phyloP scores from a whole-genome alignment of 805 yeast genomes.

The Wickerhamomyces bovis region DNA sequence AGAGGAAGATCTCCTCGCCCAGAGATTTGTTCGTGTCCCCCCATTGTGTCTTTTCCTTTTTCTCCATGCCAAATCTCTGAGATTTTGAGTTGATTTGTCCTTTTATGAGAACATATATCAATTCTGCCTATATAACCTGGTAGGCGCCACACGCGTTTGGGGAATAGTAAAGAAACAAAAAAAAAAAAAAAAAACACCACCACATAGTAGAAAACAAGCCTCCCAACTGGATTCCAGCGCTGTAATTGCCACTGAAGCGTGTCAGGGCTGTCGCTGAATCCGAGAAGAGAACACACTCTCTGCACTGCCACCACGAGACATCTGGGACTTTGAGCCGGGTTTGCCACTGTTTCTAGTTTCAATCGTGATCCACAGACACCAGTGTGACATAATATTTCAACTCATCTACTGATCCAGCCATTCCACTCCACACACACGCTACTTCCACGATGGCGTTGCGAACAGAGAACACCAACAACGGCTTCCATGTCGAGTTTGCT shows the following conservation, averaged over 20 bases:
- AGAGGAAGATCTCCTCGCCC: slow-evolving; percentile 9
- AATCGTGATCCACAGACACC: too few relatives aligned
- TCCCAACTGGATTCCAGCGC: too few relatives aligned
- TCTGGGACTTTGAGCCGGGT: too few relatives aligned
- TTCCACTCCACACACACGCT: too few relatives aligned
- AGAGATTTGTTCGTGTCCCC: not conserved
- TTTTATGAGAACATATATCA: too few relatives aligned
- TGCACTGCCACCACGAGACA: not conserved
- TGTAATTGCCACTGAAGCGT: not conserved
- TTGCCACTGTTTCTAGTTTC: too few relatives aligned
- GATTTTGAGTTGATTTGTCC: too few relatives aligned
- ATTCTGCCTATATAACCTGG: not conserved
- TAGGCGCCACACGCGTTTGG: not conserved
- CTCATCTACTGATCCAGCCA: too few relatives aligned
- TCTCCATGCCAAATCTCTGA: not conserved
- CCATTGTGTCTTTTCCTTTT: not conserved
- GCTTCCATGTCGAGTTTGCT: not conserved
- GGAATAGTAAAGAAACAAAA: too few relatives aligned
- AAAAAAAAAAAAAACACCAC: too few relatives aligned
- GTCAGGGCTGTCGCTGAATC: not conserved
- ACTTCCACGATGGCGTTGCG: not conserved
- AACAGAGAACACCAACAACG: not conserved
- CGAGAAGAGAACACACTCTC: not conserved
- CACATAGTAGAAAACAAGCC: too few relatives aligned
- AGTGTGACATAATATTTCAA: too few relatives aligned